Percentiles rank a stretch among this genome's conserved stretches.
Conservation (phyloP, 257 asterid species). For the Primulina tabacum region DNA sequence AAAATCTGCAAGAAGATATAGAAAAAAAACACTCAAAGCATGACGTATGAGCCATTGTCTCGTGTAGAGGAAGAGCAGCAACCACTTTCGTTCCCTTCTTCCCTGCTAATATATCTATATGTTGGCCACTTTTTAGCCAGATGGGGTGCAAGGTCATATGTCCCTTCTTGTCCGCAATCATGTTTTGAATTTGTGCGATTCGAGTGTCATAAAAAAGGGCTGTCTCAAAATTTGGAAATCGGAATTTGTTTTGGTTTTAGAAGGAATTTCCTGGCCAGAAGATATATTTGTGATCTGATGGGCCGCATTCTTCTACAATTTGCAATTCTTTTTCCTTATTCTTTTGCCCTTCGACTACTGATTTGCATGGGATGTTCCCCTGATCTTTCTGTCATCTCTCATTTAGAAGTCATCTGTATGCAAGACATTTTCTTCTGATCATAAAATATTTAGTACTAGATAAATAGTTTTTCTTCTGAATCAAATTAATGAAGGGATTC, state of each 20-base stretch:
- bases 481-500: no score
- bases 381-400: not conserved
- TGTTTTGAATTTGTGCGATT: not conserved
- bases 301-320: no score
- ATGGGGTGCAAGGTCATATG: slow-evolving; percentile 94
- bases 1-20: not conserved
- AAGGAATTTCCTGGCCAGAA: not conserved
- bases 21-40: not conserved
- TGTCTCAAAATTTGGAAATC: not conserved
- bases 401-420: not conserved
- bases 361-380: not conserved
- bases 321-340: not conserved
- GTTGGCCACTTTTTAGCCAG: slow-evolving; percentile 86
- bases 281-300: no score
- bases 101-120: slow-evolving; percentile 57
- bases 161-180: not conserved
- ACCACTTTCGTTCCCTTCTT: slow-evolving; percentile 33
- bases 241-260: slow-evolving; percentile 3
- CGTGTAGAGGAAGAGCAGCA: slow-evolving; percentile 27
- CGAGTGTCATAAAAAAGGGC: no score
- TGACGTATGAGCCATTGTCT: slow-evolving; percentile 30
- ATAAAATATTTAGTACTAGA: no score
- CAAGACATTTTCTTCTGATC: not conserved
- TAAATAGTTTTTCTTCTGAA: no score
- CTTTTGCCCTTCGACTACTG: not conserved